Evolutionary conservation across 495 filamentous ascomycete genomes (phyloP).

Genomic region (Friedmanniomyces endolithicus): DNA sequence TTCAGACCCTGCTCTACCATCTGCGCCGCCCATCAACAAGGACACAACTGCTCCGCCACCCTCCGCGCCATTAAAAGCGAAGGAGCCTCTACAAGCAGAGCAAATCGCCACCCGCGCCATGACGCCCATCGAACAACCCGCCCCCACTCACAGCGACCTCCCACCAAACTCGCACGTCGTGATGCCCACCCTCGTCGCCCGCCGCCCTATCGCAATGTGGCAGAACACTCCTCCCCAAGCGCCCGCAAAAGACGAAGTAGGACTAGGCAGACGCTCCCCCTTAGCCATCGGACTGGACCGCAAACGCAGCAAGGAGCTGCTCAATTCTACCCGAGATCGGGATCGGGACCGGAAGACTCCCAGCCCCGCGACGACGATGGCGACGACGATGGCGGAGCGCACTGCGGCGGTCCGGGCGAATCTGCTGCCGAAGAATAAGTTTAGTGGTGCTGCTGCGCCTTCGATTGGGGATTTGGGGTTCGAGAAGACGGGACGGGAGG

Average conservation of each 20-base stretch:
- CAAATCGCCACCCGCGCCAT: conserved; percentile 3
- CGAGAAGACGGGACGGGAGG: neutral
- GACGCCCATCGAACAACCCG: conserved; percentile 2
- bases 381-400: neutral
- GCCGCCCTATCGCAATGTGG: neutral
- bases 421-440: neutral
- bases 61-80: neutral
- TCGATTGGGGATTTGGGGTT: conserved; percentile 8
- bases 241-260: conserved; percentile 11
- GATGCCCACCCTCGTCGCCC: conserved; percentile 5
- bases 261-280: neutral
- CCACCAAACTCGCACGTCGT: conserved; percentile 11
- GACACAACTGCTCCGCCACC: neutral
- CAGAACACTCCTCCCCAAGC: conserved; percentile 3
- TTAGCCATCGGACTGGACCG: neutral
- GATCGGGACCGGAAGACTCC: neutral
- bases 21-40: neutral
- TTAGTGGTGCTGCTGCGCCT: conserved; percentile 1
- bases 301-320: conserved; percentile 5
- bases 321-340: neutral
- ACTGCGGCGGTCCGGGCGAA: neutral
- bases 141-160: neutral
- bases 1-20: neutral
- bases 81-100: neutral
- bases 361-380: neutral